These are phyloP conservation scores for Sicyos edulis DNA, from an alignment of 306 rosid genomes.

Conservation along the genomic window DNA sequence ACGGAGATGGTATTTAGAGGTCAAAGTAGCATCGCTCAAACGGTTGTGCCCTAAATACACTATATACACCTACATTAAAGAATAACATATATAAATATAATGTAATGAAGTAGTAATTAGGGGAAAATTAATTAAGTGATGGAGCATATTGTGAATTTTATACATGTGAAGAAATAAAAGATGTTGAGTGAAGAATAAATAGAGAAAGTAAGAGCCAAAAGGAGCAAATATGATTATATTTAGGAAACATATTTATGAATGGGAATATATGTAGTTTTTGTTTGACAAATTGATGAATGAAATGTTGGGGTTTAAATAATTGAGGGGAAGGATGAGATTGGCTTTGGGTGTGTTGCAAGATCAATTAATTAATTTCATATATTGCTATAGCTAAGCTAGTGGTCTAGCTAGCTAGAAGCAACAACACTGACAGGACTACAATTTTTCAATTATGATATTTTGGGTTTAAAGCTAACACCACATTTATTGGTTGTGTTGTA, in stretches of 20 bases:
- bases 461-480: not conserved
- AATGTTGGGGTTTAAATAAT: constrained; percentile 3
- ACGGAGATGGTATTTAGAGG: constrained; percentile 32
- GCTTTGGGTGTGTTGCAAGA: constrained; percentile 5
- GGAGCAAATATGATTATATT: not conserved
- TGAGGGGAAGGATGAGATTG: not conserved
- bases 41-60: constrained; percentile 43
- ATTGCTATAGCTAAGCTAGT: not conserved
- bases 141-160: not conserved
- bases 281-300: not conserved
- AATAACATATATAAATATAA: not conserved
- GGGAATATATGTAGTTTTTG: not conserved
- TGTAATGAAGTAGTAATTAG: not conserved
- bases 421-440: constrained; percentile 8
- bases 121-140: not conserved
- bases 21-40: constrained; percentile 27
- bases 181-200: not conserved
- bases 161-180: not conserved
- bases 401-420: not conserved
- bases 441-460: constrained; percentile 9
- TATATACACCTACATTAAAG: constrained; percentile 39
- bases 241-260: not conserved
- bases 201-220: not conserved
- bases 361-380: not conserved
- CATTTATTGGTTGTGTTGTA: not conserved